A percentile compares a stretch with the other conserved stretches of the same genome.
These are phyloP conservation scores for Monilinia fructicola DNA, from an alignment of 2,329 filamentous ascomycete species.

Conservation along the genomic window DNA sequence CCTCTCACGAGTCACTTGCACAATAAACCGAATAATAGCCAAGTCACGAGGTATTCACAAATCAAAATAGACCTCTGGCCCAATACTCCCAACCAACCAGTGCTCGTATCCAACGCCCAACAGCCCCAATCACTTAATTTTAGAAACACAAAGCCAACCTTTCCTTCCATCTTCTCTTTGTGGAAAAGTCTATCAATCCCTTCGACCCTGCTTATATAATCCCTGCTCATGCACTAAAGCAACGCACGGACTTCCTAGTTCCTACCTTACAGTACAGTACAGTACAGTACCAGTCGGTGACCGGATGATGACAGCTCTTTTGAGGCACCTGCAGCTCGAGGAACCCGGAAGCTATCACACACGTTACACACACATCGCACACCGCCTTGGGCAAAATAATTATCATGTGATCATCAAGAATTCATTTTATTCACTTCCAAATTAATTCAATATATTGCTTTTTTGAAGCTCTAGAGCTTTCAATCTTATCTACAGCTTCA, in stretches of 20 bases:
- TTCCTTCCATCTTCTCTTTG: background rate
- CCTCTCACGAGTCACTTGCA: background rate
- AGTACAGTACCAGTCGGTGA: background rate
- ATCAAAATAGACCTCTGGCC: too few relatives aligned
- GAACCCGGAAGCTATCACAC: background rate
- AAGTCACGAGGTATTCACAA: too few relatives aligned
- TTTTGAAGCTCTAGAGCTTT: background rate
- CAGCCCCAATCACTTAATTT: conserved; percentile 3
- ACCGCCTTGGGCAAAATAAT: conserved; percentile 8
- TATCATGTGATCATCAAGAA: conserved; percentile 13
- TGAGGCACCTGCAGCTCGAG: background rate
- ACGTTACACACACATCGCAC: too few relatives aligned
- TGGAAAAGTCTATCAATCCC: background rate
- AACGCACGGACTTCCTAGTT: background rate
- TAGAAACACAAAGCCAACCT: background rate
- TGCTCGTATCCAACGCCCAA: background rate
- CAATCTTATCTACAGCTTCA: conserved; percentile 1
- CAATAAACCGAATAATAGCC: background rate
- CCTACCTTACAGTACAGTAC: too few relatives aligned
- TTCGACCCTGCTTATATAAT: conserved; percentile 10
- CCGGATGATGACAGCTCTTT: background rate
- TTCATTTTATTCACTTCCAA: background rate
- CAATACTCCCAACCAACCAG: too few relatives aligned
- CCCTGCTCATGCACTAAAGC: background rate
- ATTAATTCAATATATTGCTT: background rate